A percentile compares a stretch with the other conserved stretches of the same genome.
Conservation (phyloP, 495 filamentous ascomycete species). For the Aspergillus panamensis region DNA sequence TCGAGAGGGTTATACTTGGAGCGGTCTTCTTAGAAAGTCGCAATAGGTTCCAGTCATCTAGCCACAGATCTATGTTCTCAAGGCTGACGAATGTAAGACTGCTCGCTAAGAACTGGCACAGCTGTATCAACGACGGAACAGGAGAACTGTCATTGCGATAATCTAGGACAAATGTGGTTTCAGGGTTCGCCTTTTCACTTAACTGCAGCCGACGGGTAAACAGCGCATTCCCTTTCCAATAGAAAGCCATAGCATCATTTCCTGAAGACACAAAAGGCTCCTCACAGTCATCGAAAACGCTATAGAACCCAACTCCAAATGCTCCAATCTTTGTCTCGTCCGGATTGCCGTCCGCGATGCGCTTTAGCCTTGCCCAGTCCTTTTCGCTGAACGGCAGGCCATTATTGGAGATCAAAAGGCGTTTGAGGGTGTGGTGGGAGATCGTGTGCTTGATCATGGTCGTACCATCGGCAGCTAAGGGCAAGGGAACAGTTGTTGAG, state of each 20-base stretch:
- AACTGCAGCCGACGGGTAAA: conserved; percentile 81
- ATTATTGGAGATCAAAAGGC: conserved; percentile 85
- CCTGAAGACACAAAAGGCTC: conserved; percentile 95
- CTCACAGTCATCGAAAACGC: conserved; percentile 96
- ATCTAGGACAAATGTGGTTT: conserved; percentile 89
- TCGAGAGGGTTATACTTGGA: conserved; percentile 62
- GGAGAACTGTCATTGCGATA: conserved; percentile 84
- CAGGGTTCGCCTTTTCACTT: conserved; percentile 56
- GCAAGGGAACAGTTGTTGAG: conserved; percentile 70
- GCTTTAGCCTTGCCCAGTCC: conserved; percentile 91
- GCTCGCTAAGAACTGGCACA: conserved; percentile 88
- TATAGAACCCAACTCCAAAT: conserved; percentile 98
- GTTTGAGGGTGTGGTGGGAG: conserved; percentile 74
- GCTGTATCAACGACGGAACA: conserved; percentile 74
- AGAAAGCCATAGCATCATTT: conserved; percentile 91
- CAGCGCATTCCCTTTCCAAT: conserved; percentile 94
- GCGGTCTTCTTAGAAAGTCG: conserved; percentile 78
- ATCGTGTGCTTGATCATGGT: conserved; percentile 77
- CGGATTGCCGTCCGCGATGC: conserved; percentile 96
- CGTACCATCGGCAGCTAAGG: conserved; percentile 60
- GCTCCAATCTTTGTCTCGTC: conserved; percentile 99
- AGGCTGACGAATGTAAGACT: conserved; percentile 95
- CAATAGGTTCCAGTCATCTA: conserved; percentile 82
- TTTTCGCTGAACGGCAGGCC: conserved; percentile 78
- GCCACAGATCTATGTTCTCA: conserved; percentile 79